Percentiles rank a stretch among this genome's conserved stretches.
Evolutionary conservation across 352 stramenopile genomes (phyloP).

Genomic region (Pythium phragmiticola): DNA sequence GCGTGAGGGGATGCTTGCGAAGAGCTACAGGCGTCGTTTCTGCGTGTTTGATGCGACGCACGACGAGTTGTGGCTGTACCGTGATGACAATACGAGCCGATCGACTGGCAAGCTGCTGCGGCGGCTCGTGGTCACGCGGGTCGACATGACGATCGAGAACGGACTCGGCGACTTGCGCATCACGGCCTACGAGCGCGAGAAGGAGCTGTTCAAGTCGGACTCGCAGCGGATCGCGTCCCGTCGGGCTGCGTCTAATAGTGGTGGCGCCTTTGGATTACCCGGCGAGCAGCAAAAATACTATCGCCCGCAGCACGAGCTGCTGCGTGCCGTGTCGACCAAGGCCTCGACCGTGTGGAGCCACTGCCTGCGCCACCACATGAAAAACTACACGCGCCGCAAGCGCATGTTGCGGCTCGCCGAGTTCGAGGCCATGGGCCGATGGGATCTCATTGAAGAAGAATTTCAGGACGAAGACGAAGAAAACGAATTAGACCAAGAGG

Average conservation of each 20-base stretch:
- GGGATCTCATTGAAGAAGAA: constrained; percentile 25
- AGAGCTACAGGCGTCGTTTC: constrained; percentile 47
- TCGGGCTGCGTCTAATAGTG: background rate
- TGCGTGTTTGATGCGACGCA: constrained; percentile 53
- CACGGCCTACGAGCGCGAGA: constrained; percentile 36
- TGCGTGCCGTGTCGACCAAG: constrained; percentile 50
- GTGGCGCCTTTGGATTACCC: constrained; percentile 20
- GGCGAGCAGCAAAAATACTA: constrained; percentile 49
- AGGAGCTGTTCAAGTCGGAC: constrained; percentile 46
- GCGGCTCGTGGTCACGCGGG: constrained; percentile 43
- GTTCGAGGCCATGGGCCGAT: constrained; percentile 10
- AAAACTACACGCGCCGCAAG: constrained; percentile 36
- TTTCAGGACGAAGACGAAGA: constrained; percentile 21
- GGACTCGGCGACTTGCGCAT: constrained; percentile 17
- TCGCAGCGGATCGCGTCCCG: constrained; percentile 40
- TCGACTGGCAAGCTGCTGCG: constrained; percentile 37
- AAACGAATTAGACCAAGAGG: constrained; percentile 15
- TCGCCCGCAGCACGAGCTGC: constrained; percentile 34
- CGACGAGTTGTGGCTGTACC: constrained; percentile 44
- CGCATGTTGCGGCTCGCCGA: constrained; percentile 16
- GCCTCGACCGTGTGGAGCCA: constrained; percentile 50
- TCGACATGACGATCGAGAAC: constrained; percentile 34
- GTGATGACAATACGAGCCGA: constrained; percentile 39
- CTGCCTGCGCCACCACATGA: constrained; percentile 67
- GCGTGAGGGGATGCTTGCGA: constrained; percentile 41